A percentile compares a stretch with the other conserved stretches of the same genome.
These are phyloP conservation scores for Phyllostachys edulis DNA, from an alignment of 176 grass and related monocot genomes.

Conservation along the genomic window DNA sequence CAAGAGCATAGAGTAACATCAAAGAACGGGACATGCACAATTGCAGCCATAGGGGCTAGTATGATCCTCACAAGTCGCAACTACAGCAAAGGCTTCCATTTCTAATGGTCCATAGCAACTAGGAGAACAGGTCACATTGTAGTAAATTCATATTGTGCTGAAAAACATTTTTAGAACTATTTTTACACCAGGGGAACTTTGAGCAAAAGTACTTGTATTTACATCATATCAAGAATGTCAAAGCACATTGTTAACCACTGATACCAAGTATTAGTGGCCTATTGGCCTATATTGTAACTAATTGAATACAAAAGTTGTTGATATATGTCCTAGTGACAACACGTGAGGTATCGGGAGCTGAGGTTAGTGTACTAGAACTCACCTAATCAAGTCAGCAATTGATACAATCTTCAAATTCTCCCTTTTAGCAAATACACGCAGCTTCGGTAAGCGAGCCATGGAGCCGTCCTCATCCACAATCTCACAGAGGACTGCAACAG, in stretches of 20 bases:
- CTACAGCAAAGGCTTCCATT: neutral
- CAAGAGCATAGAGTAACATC: neutral
- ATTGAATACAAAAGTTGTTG: neutral
- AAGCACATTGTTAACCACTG: neutral
- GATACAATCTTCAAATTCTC: constrained; percentile 89
- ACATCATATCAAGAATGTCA: neutral
- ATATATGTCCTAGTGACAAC: neutral
- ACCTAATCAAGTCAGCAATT: constrained; percentile 92
- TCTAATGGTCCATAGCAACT: neutral
- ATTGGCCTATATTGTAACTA: neutral
- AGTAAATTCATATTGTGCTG: neutral
- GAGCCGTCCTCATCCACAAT: constrained; percentile 92
- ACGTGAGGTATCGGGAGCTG: constrained; percentile 8
- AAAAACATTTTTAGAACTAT: constrained; percentile 5
- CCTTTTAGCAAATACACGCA: constrained; percentile 70
- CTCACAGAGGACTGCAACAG: constrained; percentile 73
- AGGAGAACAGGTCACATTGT: neutral
- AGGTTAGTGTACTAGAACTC: constrained; percentile 14
- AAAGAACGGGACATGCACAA: neutral
- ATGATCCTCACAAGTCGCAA: neutral
- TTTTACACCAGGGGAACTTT: neutral
- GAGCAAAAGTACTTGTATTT: neutral
- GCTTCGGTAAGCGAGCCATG: constrained; percentile 77
- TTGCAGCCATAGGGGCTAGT: neutral
- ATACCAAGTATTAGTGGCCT: neutral